Evolutionary conservation across 2,329 filamentous ascomycete genomes (phyloP).

Genomic region (Ophiostoma fasciatum): DNA sequence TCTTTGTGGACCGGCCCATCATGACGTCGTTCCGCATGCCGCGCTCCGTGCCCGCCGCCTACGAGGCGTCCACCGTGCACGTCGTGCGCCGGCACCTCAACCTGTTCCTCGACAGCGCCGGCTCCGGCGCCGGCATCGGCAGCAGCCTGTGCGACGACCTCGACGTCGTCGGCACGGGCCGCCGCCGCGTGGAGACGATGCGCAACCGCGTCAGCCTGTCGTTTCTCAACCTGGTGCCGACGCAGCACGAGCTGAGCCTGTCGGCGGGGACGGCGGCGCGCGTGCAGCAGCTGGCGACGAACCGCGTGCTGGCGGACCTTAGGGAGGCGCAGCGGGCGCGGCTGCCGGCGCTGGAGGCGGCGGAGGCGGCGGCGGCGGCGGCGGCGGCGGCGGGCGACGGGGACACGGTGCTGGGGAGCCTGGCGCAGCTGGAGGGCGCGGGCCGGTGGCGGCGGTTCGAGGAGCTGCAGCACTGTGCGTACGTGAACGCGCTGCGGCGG

Average conservation of each 20-base stretch:
- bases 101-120: conserved; percentile 30
- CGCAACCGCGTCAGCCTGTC: conserved; percentile 45
- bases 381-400: conserved; percentile 43
- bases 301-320: conserved; percentile 53
- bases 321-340: conserved; percentile 53
- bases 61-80: conserved; percentile 50
- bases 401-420: conserved; percentile 51
- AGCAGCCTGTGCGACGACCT: too few species aligned
- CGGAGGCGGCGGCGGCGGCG: conserved; percentile 50
- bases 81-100: conserved; percentile 53
- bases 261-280: conserved; percentile 39
- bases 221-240: conserved; percentile 67
- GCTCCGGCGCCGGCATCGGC: conserved; percentile 21
- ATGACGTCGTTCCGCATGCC: conserved; percentile 93
- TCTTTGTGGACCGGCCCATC: conserved; percentile 91
- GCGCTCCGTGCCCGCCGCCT: conserved; percentile 61
- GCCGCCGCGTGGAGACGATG: too few species aligned
- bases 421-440: conserved; percentile 58
- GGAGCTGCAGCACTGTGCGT: conserved; percentile 66
- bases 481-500: conserved; percentile 66
- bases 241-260: conserved; percentile 52
- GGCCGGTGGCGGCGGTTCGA: conserved; percentile 56
- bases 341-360: conserved; percentile 38
- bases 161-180: too few species aligned
- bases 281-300: conserved; percentile 53